Percentiles rank a stretch among this genome's conserved stretches.
Conservation (phyloP, 768 basidiomycete genomes). For the Thelephora aurantiotincta region DNA sequence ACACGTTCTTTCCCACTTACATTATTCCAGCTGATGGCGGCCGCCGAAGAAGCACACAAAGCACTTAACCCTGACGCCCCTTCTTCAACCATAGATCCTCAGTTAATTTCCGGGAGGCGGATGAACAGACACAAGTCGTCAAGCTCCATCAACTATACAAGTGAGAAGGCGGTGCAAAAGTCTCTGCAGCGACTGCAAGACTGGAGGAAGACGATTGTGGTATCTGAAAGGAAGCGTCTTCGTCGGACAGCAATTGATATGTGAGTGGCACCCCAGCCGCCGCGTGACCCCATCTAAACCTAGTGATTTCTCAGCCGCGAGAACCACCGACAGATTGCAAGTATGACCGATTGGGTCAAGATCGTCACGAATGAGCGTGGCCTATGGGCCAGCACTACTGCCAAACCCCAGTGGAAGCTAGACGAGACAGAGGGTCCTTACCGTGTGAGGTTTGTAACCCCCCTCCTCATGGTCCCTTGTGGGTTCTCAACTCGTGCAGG, state of each 20-base stretch:
- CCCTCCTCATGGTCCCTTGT: not conserved
- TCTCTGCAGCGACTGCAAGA: constrained; percentile 48
- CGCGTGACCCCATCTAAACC: not conserved
- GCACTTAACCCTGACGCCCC: constrained; percentile 33
- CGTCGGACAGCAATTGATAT: constrained; percentile 61
- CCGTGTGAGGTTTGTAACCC: constrained; percentile 50
- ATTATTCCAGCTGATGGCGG: constrained; percentile 33
- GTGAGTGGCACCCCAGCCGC: constrained; percentile 24
- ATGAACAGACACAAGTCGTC: constrained; percentile 40
- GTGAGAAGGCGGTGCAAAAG: constrained; percentile 49
- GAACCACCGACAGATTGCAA: constrained; percentile 51
- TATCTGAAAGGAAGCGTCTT: constrained; percentile 57
- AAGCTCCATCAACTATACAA: constrained; percentile 46
- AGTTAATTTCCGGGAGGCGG: constrained; percentile 37
- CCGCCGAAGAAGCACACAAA: constrained; percentile 37
- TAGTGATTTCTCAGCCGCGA: constrained; percentile 44
- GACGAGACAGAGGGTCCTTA: constrained; percentile 91
- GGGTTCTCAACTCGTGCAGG: constrained; percentile 22
- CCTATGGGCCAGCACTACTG: constrained; percentile 54
- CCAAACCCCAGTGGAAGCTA: constrained; percentile 49
- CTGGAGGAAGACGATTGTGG: constrained; percentile 58
- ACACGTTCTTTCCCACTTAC: not conserved
- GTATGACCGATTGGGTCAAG: constrained; percentile 45
- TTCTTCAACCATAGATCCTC: constrained; percentile 37
- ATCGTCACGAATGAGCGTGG: constrained; percentile 65